Percentiles rank a stretch among this genome's conserved stretches.
These are phyloP conservation scores for Eragrostis tef DNA, from an alignment of 202 grass and related monocot genomes.

Conservation along the genomic window DNA sequence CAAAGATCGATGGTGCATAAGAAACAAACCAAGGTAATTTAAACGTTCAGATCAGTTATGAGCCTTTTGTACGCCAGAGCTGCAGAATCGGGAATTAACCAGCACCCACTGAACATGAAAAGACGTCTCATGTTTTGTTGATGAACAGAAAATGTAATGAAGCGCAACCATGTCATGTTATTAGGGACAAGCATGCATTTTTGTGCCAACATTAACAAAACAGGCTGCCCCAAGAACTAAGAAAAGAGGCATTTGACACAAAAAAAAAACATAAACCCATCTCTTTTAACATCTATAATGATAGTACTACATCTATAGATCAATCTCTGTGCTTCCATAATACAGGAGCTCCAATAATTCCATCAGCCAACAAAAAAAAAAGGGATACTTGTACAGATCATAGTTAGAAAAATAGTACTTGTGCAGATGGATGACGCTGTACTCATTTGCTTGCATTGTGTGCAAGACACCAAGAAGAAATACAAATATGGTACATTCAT, in stretches of 20 bases:
- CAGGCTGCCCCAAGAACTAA: constrained; percentile 13
- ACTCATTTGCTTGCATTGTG: constrained; percentile 11
- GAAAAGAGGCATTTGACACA: neutral
- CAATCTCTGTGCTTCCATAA: neutral
- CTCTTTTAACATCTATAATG: neutral
- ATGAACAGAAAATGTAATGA: neutral
- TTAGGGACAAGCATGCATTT: neutral
- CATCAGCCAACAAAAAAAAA: neutral
- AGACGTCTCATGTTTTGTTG: neutral
- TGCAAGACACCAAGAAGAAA: neutral
- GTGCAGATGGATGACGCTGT: neutral
- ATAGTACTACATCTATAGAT: neutral
- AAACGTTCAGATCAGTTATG: neutral
- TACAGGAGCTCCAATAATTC: neutral
- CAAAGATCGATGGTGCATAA: neutral
- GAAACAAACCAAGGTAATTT: neutral
- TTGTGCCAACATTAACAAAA: neutral
- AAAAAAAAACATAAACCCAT: neutral
- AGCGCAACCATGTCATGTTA: too few species aligned
- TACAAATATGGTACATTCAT: neutral
- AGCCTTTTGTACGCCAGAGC: neutral
- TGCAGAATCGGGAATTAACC: neutral
- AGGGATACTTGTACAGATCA: neutral
- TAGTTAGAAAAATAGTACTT: neutral
- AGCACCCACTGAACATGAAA: neutral